These are phyloP conservation scores for Diddensiella santjacobensis DNA, from an alignment of 805 yeast genomes.

Conservation along the genomic window DNA sequence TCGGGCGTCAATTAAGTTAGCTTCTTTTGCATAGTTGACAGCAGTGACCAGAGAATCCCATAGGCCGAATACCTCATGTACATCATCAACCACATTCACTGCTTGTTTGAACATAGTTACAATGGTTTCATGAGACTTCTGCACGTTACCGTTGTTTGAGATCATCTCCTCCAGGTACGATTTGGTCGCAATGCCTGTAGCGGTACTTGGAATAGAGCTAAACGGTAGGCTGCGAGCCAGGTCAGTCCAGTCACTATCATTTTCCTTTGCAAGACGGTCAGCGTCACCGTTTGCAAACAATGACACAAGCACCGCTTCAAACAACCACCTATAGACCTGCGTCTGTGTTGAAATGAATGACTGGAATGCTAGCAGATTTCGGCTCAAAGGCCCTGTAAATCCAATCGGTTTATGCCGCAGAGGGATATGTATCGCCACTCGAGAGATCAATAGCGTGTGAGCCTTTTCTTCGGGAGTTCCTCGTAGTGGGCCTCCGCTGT, in stretches of 20 bases:
- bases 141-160: not conserved
- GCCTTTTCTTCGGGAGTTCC: slow-evolving; percentile 30
- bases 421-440: slow-evolving; percentile 46
- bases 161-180: slow-evolving; percentile 44
- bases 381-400: slow-evolving; percentile 68
- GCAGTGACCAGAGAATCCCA: slow-evolving; percentile 28
- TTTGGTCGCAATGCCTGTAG: slow-evolving; percentile 58
- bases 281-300: slow-evolving; percentile 51
- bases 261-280: slow-evolving; percentile 44
- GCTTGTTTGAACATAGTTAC: slow-evolving; percentile 28
- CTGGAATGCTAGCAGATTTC: slow-evolving; percentile 61
- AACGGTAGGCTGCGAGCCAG: slow-evolving; percentile 62
- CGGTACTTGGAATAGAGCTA: slow-evolving; percentile 54
- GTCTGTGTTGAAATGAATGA: slow-evolving; percentile 56
- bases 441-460: slow-evolving; percentile 42
- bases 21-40: slow-evolving; percentile 20
- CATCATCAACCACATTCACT: slow-evolving; percentile 23
- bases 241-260: slow-evolving; percentile 53
- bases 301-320: slow-evolving; percentile 50
- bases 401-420: slow-evolving; percentile 49
- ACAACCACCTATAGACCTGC: slow-evolving; percentile 48
- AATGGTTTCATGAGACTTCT: slow-evolving; percentile 18
- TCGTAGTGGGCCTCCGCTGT: slow-evolving; percentile 40
- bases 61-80: slow-evolving; percentile 26
- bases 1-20: not conserved